Evolutionary conservation across 345 rosid species (phyloP).

Genomic region (Hevea brasiliensis): DNA sequence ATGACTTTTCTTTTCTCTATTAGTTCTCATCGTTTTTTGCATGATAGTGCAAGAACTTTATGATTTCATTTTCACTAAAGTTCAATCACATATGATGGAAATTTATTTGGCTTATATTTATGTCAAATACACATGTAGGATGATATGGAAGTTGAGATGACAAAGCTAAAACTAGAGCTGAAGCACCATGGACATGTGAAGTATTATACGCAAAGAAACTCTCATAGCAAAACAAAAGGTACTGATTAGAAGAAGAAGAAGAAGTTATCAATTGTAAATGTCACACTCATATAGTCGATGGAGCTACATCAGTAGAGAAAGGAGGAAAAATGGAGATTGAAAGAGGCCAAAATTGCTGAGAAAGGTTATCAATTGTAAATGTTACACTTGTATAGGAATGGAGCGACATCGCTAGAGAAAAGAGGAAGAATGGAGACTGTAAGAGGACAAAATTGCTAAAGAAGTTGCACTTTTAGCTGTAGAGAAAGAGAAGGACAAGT

Average conservation of each 20-base stretch:
- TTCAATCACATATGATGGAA: background rate
- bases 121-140: slow-evolving; percentile 46
- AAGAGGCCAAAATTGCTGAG: slow-evolving; percentile 60
- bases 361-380: no score
- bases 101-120: slow-evolving; percentile 1
- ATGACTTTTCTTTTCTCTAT: slow-evolving; percentile 37
- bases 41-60: slow-evolving; percentile 41
- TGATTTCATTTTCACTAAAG: no score
- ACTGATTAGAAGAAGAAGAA: no score
- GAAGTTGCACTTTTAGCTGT: slow-evolving; percentile 54
- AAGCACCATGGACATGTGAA: slow-evolving; percentile 84
- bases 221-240: slow-evolving; percentile 81
- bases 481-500: slow-evolving; percentile 62
- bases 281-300: slow-evolving; percentile 46
- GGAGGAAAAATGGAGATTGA: slow-evolving; percentile 56
- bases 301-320: slow-evolving; percentile 64
- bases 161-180: slow-evolving; percentile 71
- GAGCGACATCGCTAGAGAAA: no score
- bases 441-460: no score
- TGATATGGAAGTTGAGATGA: slow-evolving; percentile 81
- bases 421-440: no score
- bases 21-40: slow-evolving; percentile 56
- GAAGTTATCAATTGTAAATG: background rate
- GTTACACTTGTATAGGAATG: no score
- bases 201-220: slow-evolving; percentile 83